Evolutionary conservation across 176 grass and related monocot genomes (phyloP).

Genomic region (Bothriochloa decipiens): DNA sequence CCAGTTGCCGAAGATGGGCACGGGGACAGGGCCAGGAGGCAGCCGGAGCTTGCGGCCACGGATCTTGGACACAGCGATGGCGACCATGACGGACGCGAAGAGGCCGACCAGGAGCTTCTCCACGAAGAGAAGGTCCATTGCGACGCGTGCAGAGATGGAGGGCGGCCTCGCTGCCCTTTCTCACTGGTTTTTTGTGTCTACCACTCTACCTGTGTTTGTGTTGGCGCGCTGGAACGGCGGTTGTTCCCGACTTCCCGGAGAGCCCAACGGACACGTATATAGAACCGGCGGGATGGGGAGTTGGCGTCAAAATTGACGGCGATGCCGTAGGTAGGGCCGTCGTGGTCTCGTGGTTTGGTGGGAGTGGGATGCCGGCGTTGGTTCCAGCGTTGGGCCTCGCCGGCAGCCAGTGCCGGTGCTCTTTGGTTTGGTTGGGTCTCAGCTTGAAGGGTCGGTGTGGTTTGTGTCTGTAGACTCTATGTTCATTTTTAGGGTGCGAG

Average conservation of each 20-base stretch:
- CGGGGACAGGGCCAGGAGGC: conserved; percentile 64
- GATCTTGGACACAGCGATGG: conserved; percentile 74
- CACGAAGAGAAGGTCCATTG: conserved; percentile 68
- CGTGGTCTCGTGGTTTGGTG: too few species aligned
- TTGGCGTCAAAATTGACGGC: conserved; percentile 29
- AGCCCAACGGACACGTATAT: not conserved
- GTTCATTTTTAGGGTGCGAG: too few species aligned
- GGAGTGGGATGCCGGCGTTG: too few species aligned
- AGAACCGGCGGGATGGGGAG: not conserved
- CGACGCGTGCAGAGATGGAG: not conserved
- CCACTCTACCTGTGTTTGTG: not conserved
- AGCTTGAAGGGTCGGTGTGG: too few species aligned
- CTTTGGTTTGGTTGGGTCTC: not conserved
- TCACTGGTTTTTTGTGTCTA: not conserved
- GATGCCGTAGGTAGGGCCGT: conserved; percentile 14
- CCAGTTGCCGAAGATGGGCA: conserved; percentile 91
- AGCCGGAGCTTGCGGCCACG: conserved; percentile 63
- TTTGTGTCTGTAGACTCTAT: too few species aligned
- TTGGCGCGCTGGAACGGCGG: conserved; percentile 3
- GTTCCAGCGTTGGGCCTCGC: not conserved
- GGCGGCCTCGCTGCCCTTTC: not conserved
- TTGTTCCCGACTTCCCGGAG: conserved; percentile 23
- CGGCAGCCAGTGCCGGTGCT: not conserved
- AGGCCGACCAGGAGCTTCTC: conserved; percentile 72
- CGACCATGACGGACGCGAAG: conserved; percentile 61